Evolutionary conservation across 2,329 filamentous ascomycete genomes (phyloP), one percentile per base, ranked within the genome.

Genomic region (Aspergillus amoenus): DNA sequence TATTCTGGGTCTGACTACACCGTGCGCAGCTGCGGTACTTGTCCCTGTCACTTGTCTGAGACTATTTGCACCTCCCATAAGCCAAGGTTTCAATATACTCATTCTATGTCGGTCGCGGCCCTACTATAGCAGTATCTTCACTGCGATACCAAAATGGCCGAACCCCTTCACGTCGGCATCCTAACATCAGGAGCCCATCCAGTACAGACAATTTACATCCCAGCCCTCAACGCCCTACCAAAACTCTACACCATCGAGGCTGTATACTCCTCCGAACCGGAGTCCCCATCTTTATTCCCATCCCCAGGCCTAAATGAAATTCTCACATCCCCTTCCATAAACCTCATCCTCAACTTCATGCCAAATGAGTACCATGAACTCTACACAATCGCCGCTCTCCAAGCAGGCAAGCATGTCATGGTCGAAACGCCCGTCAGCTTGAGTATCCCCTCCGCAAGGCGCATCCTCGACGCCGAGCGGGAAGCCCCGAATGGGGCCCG

Each of bases 391-490:
- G 64, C 78, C 0, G 83, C 84, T 0, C 73, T 88, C 1, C 60
- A 80, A 52, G 69, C 80, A 15, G 76, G 79, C 52, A 88, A 88
- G 66, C 73, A 82, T 59, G 80, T 81, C 11, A 76, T 88, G 57
- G 72, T 88, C 4, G 84, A 88, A 66, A 86, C 86, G 56, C 85
- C 85, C 0, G 64, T 84, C 2, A 77, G 82, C 0, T 65, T 87
- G 4, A 81, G 75, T 22, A 68, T 81, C 18, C 74, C 72, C 2
- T 78, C 80, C 46, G 71, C 79, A 0, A 69, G 79, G 24, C 66
- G 71, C 0, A 79, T 88, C 21, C 70, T 81, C 30, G 78, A 73
- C 0, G 83, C 83, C 0, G 81, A 85, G 65, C 68, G 70, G 17
- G 63, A 58, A 1, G 76, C 77, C 0, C 56, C 59, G 30, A 67